Conservation (phyloP, 1,284 basidiomycete genomes). For the Microbotryomycetes sp. region DNA sequence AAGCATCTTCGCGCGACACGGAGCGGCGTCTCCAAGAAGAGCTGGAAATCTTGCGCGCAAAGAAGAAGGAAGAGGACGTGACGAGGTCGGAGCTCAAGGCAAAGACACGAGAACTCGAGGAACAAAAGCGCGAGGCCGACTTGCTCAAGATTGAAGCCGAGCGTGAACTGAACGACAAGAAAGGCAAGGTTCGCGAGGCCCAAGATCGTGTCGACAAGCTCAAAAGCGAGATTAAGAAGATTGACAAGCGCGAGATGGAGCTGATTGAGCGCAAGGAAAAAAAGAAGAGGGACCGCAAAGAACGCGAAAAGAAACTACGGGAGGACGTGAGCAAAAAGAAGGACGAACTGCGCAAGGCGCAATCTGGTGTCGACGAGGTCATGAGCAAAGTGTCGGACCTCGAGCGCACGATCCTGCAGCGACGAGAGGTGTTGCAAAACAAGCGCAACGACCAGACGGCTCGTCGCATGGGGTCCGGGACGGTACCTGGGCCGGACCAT, state of each 20-base stretch:
- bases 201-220: constrained; percentile 58
- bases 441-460: constrained; percentile 22
- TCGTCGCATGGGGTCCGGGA: neutral
- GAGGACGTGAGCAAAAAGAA: constrained; percentile 40
- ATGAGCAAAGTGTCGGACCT: constrained; percentile 60
- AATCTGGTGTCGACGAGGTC: constrained; percentile 53
- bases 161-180: constrained; percentile 67
- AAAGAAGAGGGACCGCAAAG: constrained; percentile 41
- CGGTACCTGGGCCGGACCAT: constrained; percentile 47
- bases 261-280: constrained; percentile 51
- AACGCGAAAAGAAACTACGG: constrained; percentile 36
- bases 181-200: constrained; percentile 58
- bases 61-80: constrained; percentile 75
- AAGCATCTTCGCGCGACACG: constrained; percentile 47
- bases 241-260: constrained; percentile 47
- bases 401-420: constrained; percentile 46
- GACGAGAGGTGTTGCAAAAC: constrained; percentile 25
- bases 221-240: constrained; percentile 57
- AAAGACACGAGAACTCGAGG: constrained; percentile 75
- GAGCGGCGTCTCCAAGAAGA: constrained; percentile 61
- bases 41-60: constrained; percentile 63
- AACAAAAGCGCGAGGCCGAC: constrained; percentile 76
- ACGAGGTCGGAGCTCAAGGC: constrained; percentile 68
- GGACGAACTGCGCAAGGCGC: constrained; percentile 28
- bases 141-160: constrained; percentile 71